Evolutionary conservation across 441 rosid species (phyloP).

Genomic region (Pelargonium myrrhifolium): DNA sequence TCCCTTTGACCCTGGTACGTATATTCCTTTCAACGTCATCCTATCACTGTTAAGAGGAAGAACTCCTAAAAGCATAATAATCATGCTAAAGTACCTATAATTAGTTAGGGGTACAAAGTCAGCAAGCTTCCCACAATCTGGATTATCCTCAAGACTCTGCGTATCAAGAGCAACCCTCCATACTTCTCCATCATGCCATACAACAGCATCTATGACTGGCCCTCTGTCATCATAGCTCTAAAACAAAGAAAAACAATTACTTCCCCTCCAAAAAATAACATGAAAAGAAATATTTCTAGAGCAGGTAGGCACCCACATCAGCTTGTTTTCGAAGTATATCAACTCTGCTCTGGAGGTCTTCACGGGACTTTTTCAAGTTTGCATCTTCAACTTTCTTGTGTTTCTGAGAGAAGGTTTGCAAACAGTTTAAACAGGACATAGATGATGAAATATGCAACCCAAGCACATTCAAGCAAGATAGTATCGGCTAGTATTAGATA

Average conservation of each 20-base stretch:
- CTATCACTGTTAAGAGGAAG: neutral
- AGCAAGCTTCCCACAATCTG: conserved; percentile 70
- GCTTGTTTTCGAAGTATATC: conserved; percentile 77
- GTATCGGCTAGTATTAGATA: neutral
- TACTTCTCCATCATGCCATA: conserved; percentile 92
- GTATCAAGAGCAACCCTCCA: conserved; percentile 97
- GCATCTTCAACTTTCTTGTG: conserved; percentile 61
- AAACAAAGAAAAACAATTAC: conserved; percentile 14
- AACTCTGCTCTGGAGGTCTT: conserved; percentile 77
- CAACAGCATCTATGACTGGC: conserved; percentile 89
- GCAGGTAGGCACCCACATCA: conserved; percentile 45
- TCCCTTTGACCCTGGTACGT: neutral
- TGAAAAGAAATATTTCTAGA: conserved; percentile 20
- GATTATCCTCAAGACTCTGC: conserved; percentile 74
- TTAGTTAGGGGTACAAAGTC: conserved; percentile 71
- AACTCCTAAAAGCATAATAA: neutral
- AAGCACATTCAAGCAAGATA: neutral
- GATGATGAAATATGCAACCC: conserved; percentile 12
- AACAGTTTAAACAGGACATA: conserved; percentile 8
- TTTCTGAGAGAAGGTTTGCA: conserved; percentile 41
- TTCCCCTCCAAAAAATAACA: conserved; percentile 10
- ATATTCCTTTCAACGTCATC: neutral
- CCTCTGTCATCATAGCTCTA: conserved; percentile 92
- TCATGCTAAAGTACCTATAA: conserved; percentile 42
- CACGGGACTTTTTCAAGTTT: conserved; percentile 58